Evolutionary conservation across 768 basidiomycete genomes (phyloP).

Genomic region (Panellus pusillus): DNA sequence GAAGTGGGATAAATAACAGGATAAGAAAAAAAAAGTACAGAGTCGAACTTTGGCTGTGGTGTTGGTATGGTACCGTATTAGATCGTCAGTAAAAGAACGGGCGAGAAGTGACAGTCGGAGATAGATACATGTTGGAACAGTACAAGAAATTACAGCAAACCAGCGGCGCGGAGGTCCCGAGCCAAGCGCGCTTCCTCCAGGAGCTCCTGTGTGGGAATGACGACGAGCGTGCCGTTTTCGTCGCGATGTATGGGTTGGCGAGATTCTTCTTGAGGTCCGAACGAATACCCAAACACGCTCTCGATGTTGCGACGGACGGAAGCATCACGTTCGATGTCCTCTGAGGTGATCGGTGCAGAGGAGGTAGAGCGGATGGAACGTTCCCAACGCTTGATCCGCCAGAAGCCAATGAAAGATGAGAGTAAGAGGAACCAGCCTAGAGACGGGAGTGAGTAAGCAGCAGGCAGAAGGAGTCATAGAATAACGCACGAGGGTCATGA

Average conservation of each 20-base stretch:
- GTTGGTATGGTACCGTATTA: slow-evolving; percentile 5
- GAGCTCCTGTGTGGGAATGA: slow-evolving; percentile 31
- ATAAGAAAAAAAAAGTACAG: slow-evolving; percentile 12
- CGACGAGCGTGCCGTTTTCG: slow-evolving; percentile 28
- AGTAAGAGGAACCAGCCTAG: slow-evolving; percentile 90
- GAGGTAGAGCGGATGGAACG: slow-evolving; percentile 54
- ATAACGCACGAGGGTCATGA: slow-evolving; percentile 75
- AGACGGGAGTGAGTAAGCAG: not conserved
- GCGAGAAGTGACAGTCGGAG: not conserved
- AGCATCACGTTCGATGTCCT: slow-evolving; percentile 53
- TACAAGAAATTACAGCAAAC: slow-evolving; percentile 43
- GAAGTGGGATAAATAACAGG: slow-evolving; percentile 3
- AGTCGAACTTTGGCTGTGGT: not conserved
- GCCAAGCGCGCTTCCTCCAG: slow-evolving; percentile 47
- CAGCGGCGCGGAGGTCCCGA: slow-evolving; percentile 52
- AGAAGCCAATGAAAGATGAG: slow-evolving; percentile 78
- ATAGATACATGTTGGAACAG: not conserved
- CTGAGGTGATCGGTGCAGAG: slow-evolving; percentile 36
- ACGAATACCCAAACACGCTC: slow-evolving; percentile 49
- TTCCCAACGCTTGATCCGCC: slow-evolving; percentile 87
- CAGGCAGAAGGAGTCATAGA: not conserved
- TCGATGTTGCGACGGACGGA: slow-evolving; percentile 52
- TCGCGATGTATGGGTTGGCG: slow-evolving; percentile 15
- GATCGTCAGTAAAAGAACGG: slow-evolving; percentile 1
- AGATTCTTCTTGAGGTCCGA: slow-evolving; percentile 33